These are phyloP conservation scores for Nitzschia palea DNA, from an alignment of 108 stramenopile genomes.

Conservation along the genomic window DNA sequence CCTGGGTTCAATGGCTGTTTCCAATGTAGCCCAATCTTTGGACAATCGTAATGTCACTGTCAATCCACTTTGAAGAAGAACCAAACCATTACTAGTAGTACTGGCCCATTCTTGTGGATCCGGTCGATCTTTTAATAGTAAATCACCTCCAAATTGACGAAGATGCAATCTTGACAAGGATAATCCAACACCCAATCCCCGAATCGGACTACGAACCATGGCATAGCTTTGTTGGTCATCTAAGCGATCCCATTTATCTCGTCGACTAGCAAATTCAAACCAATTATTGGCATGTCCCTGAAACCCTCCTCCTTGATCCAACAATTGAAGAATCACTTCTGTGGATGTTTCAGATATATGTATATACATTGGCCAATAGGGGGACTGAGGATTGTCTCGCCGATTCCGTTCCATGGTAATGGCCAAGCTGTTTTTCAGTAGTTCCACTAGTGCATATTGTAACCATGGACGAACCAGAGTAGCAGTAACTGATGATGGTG, in stretches of 20 bases:
- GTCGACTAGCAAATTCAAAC: conserved; percentile 28
- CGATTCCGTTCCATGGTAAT: conserved; percentile 51
- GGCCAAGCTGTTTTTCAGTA: conserved; percentile 76
- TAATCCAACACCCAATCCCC: conserved; percentile 72
- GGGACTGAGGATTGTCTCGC: not conserved
- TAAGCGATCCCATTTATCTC: conserved; percentile 64
- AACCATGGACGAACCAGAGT: conserved; percentile 79
- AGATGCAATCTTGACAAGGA: conserved; percentile 64
- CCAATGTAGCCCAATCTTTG: not conserved
- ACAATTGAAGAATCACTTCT: conserved; percentile 42
- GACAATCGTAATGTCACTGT: not conserved
- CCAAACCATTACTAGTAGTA: not conserved
- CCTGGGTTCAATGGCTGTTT: conserved; percentile 8
- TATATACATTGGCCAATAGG: conserved; percentile 11
- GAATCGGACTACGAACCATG: conserved; percentile 60
- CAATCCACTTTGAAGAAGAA: conserved; percentile 8
- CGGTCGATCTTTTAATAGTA: conserved; percentile 38
- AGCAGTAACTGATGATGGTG: not conserved
- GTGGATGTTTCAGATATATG: conserved; percentile 15
- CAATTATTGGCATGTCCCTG: not conserved
- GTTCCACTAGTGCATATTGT: conserved; percentile 76
- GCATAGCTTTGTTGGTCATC: conserved; percentile 78
- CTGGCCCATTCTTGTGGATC: conserved; percentile 15
- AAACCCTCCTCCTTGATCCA: conserved; percentile 64
- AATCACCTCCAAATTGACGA: conserved; percentile 69